Base-by-base conservation (phyloP, 2,329 filamentous ascomycete genomes). In the Colletotrichum acutatum region DNA sequence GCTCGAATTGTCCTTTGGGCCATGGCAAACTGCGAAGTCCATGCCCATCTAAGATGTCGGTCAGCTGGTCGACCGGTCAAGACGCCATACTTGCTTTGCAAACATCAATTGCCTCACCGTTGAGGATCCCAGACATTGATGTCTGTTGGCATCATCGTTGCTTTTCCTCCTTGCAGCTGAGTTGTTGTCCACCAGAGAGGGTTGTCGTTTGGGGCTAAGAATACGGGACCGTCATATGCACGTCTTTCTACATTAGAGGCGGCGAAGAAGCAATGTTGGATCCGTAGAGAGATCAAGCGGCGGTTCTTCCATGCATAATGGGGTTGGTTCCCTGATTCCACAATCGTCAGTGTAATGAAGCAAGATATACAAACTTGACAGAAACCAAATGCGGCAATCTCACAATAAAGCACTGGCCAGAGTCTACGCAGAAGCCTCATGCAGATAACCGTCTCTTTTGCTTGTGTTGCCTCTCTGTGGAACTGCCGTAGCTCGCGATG, bases 1-100 rank as follows among this genome's bases (percentile, higher is more conserved):
- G 37, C 19, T 49, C 19, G 42, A 49, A 8, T 22, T 11, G 42
- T 49, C 19, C 19, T 49, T 49, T 3, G 4, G 19, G 42, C 42
- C 42, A 49, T 49, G 42, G 42, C 42, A 9, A 49, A 22, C 3
- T 11, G 7, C 42, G 19, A 49, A 49, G 19, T 49, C 42, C 19
- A 49, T 49, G 8, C 42, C 42, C 42, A 7, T n/a, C 60, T 63
- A 49, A 65, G 30, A 12, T 63, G n/a, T 59, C 52, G 58, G 28
- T 62, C 63, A 63, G 68, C 64, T 67, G 28, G 7, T 59, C 22
- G 49, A 53, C 60, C 60, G 60, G 56, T 65, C 59, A 69, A 59
- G 66, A 66, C 59, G 42, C 59, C 70, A 59, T 53, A 54, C 42
- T 46, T 68, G n/a, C 68, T 19, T 52, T 22, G 65, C 56, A 60